Evolutionary conservation across 148 eudicot species (phyloP).

Genomic region (Diospyros kaki): DNA sequence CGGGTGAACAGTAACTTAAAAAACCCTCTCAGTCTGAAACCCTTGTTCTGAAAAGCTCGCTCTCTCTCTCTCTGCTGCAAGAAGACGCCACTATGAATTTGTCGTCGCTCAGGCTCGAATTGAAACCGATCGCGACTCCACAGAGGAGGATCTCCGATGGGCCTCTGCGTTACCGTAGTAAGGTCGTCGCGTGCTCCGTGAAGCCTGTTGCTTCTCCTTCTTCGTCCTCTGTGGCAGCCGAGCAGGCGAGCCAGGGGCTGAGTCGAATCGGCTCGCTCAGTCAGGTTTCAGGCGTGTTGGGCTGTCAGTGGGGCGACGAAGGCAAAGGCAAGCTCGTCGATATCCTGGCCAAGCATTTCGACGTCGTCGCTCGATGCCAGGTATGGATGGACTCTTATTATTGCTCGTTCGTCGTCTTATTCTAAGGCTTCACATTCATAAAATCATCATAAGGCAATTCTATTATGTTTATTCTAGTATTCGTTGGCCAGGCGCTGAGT

Average conservation of each 20-base stretch:
- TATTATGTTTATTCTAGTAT: no score
- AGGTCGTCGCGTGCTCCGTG: slow-evolving; percentile 15
- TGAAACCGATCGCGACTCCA: slow-evolving; percentile 20
- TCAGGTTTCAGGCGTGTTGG: slow-evolving; percentile 88
- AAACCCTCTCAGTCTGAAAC: no score
- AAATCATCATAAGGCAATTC: no score
- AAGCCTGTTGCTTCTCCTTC: slow-evolving; percentile 18
- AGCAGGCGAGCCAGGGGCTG: slow-evolving; percentile 22
- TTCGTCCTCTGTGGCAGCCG: slow-evolving; percentile 19
- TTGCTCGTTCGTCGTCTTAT: no score
- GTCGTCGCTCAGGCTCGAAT: slow-evolving; percentile 35
- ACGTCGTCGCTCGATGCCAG: slow-evolving; percentile 96
- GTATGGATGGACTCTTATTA: slow-evolving; percentile 19
- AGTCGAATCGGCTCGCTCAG: slow-evolving; percentile 60
- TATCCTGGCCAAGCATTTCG: slow-evolving; percentile 71
- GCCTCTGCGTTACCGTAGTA: slow-evolving; percentile 12
- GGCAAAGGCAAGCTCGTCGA: slow-evolving; percentile 96
- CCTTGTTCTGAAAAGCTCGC: not conserved
- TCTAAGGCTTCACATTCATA: no score
- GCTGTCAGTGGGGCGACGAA: slow-evolving; percentile 94
- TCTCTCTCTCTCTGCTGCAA: not conserved
- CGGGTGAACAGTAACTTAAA: no score
- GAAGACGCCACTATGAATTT: slow-evolving; percentile 27
- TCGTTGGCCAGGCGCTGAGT: no score
- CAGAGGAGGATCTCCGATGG: not conserved